These are phyloP conservation scores for Coemansia sp. DNA, from an alignment of 192 early-diverging fungal genomes.

Conservation along the genomic window DNA sequence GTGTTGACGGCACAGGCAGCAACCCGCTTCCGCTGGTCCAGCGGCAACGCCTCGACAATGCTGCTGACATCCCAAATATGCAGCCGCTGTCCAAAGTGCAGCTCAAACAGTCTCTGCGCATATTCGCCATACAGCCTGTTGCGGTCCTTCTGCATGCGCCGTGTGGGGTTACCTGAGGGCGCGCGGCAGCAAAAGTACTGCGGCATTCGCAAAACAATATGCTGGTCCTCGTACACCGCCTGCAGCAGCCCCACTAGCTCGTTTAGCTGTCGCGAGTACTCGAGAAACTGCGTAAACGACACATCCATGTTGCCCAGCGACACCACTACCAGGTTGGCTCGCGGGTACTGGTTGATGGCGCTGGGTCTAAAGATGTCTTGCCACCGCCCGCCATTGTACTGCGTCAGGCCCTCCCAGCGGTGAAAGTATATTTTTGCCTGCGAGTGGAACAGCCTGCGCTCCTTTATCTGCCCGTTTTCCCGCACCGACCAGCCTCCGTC, in stretches of 20 bases:
- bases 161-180: conserved; percentile 13
- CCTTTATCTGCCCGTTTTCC: conserved; percentile 9
- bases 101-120: conserved; percentile 8
- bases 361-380: not conserved
- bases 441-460: not conserved
- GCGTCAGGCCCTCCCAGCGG: conserved; percentile 24
- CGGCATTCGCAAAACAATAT: conserved; percentile 22
- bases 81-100: conserved; percentile 10
- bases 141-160: conserved; percentile 22
- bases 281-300: conserved; percentile 17
- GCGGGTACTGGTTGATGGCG: conserved; percentile 2
- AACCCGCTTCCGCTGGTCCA: not conserved
- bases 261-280: conserved; percentile 18
- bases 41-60: conserved; percentile 16
- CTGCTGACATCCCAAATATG: conserved; percentile 15
- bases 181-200: conserved; percentile 23
- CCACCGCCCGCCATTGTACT: conserved; percentile 13
- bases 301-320: conserved; percentile 13
- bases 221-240: conserved; percentile 6
- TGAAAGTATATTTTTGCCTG: conserved; percentile 21
- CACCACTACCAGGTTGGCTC: conserved; percentile 10
- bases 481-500: conserved; percentile 21
- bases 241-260: conserved; percentile 10
- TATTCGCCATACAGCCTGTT: conserved; percentile 21
- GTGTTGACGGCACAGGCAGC: conserved; percentile 10